Evolutionary conservation across 2,329 filamentous ascomycete genomes (phyloP).

Genomic region (Capronia epimyces): DNA sequence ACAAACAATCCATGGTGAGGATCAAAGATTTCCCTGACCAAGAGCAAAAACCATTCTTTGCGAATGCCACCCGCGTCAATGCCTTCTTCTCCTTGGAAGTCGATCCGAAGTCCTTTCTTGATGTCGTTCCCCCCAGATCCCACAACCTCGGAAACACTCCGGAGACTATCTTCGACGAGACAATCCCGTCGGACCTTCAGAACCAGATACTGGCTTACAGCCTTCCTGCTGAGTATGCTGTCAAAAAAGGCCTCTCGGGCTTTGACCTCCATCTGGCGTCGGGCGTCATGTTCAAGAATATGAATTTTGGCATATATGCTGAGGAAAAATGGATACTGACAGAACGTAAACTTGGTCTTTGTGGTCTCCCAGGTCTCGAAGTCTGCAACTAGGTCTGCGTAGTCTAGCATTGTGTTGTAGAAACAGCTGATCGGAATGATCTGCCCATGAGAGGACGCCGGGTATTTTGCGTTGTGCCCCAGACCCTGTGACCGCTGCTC

Average conservation of each 20-base stretch:
- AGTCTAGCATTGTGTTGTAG: conserved; percentile 81
- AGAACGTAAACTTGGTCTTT: conserved; percentile 73
- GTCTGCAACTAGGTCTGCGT: conserved; percentile 75
- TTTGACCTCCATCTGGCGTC: conserved; percentile 81
- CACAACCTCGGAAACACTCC: conserved; percentile 76
- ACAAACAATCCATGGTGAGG: conserved; percentile 86
- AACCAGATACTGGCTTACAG: conserved; percentile 70
- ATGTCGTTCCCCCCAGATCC: conserved; percentile 76
- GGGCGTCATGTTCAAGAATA: conserved; percentile 81
- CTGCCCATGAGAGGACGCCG: conserved; percentile 53
- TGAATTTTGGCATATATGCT: conserved; percentile 90
- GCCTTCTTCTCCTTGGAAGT: conserved; percentile 82
- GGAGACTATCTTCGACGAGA: conserved; percentile 54
- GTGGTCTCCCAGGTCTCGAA: conserved; percentile 83
- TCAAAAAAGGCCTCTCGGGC: conserved; percentile 87
- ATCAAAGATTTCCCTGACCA: conserved; percentile 85
- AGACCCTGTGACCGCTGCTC: conserved; percentile 36
- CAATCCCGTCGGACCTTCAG: conserved; percentile 77
- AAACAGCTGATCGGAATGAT: conserved; percentile 76
- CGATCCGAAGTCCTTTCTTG: conserved; percentile 82
- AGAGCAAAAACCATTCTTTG: conserved; percentile 90
- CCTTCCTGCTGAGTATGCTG: conserved; percentile 70
- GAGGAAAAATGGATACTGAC: conserved; percentile 85
- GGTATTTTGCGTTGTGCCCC: conserved; percentile 38
- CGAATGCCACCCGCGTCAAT: conserved; percentile 83